Percentiles rank a stretch among this genome's conserved stretches.
Evolutionary conservation across 2,329 filamentous ascomycete species (phyloP).

Genomic region (Stagonosporopsis chrysanthemi): DNA sequence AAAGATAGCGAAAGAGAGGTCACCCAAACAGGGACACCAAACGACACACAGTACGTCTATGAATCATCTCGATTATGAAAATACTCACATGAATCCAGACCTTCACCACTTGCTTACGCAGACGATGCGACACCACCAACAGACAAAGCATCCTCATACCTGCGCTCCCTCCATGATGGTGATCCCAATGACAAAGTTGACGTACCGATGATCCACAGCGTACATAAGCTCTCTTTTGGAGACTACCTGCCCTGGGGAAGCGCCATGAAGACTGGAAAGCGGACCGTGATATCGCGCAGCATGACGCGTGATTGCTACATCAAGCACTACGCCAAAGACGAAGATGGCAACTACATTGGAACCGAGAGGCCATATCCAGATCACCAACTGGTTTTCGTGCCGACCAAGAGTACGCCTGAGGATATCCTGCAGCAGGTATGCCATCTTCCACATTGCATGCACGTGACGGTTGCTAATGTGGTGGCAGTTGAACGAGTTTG

Average conservation of each 20-base stretch:
- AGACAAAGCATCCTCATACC: conserved; percentile 7
- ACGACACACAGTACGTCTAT: conserved; percentile 1
- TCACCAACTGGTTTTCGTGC: conserved; percentile 14
- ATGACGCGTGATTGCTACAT: conserved; percentile 20
- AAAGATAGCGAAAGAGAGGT: conserved; percentile 1
- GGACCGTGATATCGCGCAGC: conserved; percentile 12
- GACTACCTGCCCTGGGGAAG: conserved; percentile 14
- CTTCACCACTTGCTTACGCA: neutral
- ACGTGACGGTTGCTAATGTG: neutral
- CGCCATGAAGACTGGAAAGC: conserved; percentile 12
- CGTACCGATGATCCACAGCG: conserved; percentile 17
- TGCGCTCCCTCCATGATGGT: conserved; percentile 10
- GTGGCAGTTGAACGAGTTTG: conserved; percentile 10
- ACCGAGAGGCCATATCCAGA: conserved; percentile 17
- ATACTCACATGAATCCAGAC: neutral
- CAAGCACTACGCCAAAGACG: conserved; percentile 19
- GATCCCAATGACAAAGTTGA: conserved; percentile 13
- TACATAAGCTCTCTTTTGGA: conserved; percentile 11
- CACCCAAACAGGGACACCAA: neutral
- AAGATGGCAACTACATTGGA: conserved; percentile 16
- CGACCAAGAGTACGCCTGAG: conserved; percentile 13
- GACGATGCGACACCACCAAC: conserved; percentile 1
- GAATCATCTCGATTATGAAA: neutral
- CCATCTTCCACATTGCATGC: neutral
- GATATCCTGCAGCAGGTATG: conserved; percentile 12